phyloP scores from a whole-genome alignment of 805 yeast species.

The Torulaspora franciscae region DNA sequence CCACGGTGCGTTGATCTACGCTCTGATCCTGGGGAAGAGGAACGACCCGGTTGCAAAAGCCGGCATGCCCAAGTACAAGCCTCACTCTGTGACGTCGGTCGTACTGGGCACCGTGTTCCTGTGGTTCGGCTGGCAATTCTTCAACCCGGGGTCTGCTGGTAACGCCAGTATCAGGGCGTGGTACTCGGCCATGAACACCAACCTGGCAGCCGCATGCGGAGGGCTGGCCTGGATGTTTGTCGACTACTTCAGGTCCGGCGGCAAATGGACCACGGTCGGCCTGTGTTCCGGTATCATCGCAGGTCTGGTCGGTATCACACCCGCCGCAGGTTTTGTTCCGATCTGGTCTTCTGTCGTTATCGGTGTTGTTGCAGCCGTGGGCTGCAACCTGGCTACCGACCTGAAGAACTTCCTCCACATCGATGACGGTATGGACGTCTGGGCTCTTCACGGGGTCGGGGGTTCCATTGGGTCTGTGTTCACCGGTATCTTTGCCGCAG shows the following conservation, averaged over 20 bases:
- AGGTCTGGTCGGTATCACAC: slow-evolving; percentile 92
- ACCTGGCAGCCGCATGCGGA: slow-evolving; percentile 89
- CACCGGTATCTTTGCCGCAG: slow-evolving; percentile 91
- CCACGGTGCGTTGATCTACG: slow-evolving; percentile 90
- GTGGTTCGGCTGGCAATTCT: slow-evolving; percentile 96
- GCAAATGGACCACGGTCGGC: slow-evolving; percentile 90
- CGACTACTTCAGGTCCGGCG: slow-evolving; percentile 80
- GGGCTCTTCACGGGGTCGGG: slow-evolving; percentile 91
- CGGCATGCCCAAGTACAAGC: slow-evolving; percentile 82
- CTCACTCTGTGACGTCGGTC: slow-evolving; percentile 86
- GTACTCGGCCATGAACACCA: slow-evolving; percentile 91
- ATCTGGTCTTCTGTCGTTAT: slow-evolving; percentile 82
- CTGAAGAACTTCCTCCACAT: slow-evolving; percentile 64
- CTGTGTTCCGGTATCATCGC: slow-evolving; percentile 91
- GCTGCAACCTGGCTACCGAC: slow-evolving; percentile 83
- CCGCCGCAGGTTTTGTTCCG: slow-evolving; percentile 96
- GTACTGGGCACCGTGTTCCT: slow-evolving; percentile 90
- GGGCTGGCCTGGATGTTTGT: slow-evolving; percentile 92
- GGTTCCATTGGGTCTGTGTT: slow-evolving; percentile 77
- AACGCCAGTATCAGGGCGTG: slow-evolving; percentile 88
- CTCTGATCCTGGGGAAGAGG: slow-evolving; percentile 88
- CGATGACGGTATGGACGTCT: slow-evolving; percentile 94
- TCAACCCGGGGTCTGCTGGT: slow-evolving; percentile 98
- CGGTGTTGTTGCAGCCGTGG: slow-evolving; percentile 70
- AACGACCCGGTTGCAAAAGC: slow-evolving; percentile 62